Base-by-base conservation (phyloP, 352 stramenopile species). In the Pythium apleroticum region DNA sequence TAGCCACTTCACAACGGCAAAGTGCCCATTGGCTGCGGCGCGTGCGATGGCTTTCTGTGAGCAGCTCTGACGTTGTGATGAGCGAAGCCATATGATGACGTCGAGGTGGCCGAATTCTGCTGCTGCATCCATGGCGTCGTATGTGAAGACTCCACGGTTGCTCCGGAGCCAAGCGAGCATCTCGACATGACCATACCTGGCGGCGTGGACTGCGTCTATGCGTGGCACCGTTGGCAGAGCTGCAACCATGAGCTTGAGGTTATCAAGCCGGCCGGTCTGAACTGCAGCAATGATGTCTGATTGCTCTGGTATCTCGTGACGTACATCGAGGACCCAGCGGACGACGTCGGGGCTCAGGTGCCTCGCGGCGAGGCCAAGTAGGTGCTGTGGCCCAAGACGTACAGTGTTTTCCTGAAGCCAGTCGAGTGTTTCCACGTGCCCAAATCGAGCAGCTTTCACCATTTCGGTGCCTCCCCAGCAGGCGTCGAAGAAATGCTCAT, bases 1-100 rank as follows among this genome's bases (percentile, higher is more conserved):
- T n/a, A n/a, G n/a, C 52, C 52, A 58, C 31, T 46, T 43, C 17
- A 58, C 30, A 30, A 48, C n/a, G 20, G 28, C 30, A 12, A 58
- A 30, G 30, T 58, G 52, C 1, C 52, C 52, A 28, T 58, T 58
- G 4, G 30, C 9, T 1, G 52, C 7, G 30, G 52, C 52, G 17
- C 28, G 52, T 2, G 19, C 28, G 0, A 31, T 28, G 6, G 52
- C 52, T n/a, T 15, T 17, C 7, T n/a, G n/a, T n/a, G n/a, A n/a
- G n/a, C n/a, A n/a, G n/a, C n/a, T n/a, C n/a, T n/a, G n/a, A n/a
- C n/a, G n/a, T n/a, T n/a, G n/a, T n/a, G n/a, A n/a, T n/a, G n/a
- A n/a, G 17, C 6, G 12, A 31, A 48, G 30, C 30, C 31, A 48
- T 6, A 11, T 19, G 30, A 31, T 0, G 3, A 58, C 22, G 52